Base-by-base conservation (phyloP, 2,329 filamentous ascomycete species). In the Cytospora leucostoma region DNA sequence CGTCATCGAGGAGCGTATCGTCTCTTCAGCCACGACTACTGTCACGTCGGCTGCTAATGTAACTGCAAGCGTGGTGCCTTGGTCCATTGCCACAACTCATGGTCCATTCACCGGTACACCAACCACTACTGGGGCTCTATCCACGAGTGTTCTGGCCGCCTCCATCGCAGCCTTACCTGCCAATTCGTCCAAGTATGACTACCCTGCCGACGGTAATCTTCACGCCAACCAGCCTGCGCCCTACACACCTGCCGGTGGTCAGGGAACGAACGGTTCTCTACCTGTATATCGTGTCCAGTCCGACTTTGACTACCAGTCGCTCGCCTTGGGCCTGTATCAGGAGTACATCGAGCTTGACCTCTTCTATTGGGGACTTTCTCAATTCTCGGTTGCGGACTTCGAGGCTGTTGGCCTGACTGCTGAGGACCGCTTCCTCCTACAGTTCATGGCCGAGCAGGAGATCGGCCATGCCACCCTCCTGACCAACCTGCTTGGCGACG, bases 291-390 rank as follows among this genome's bases (percentile, higher is more conserved):
- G 89, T 65, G 87, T 91, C 0, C 82, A 91, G 70, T 91, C 88
- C 67, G 92, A 96, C 71, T 95, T 93, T 71, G 92, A 95, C 74
- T 95, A 89, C 72, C 83, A 94, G 73, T 93, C 90, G 0, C 81
- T 95, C 35, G 83, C 87, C 0, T 79, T 95, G 13, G 90, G 84
- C 13, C 79, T 94, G 0, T 93, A 94, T 72, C 89, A 93, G 70
- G 91, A 95, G 75, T 95, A 86, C 84, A 92, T 94, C 60, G 91
- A 95, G 76, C 81, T 95, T 1, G 92, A 95, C 72, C 81, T 92
- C 15, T 95, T 95, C 82, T 87, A 91, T 74, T 87, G 89, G 71
- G 91, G 89, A 15, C 81, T 95, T 3, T 85, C 84, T 0, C 84
- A 80, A 0, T 95, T 91, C 75, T 86, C 85, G 1, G 84, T 80